Base-by-base conservation (phyloP, 2,329 filamentous ascomycete genomes). In the Botrytis pseudocinerea region DNA sequence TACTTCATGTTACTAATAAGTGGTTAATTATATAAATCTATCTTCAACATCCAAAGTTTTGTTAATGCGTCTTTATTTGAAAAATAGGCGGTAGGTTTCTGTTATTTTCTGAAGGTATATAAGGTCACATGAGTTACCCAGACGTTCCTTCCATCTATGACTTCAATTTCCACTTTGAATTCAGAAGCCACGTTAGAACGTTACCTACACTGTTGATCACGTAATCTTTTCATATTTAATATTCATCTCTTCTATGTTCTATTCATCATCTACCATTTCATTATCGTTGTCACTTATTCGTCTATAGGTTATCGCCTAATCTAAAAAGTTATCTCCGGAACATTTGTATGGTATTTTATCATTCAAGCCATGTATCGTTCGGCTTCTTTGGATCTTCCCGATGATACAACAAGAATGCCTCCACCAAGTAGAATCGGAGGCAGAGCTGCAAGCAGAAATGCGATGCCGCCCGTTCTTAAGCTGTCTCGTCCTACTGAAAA, bases 71-170 rank as follows among this genome's bases (percentile, higher is more conserved):
- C 25, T 0, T 7, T 54, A 54, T 5, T 54, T 54, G 25, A n/a
- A 12, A 54, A 16, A 7, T 7, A 3, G 2, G 2, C 12, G 25
- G 25, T n/a, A n/a, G 2, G 0, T 38, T 42, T n/a, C 32, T 18
- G 18, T 66, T 66, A 22, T 28, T 57, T 10, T 22, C 20, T 22
- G n/a, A 68, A 8, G 18, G 9, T 22, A 3, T 25, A 9, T 42
- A 25, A 57, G 51, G 46, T 68, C 64, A 68, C 64, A 66, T 40
- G 46, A 66, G 32, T 66, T 32, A 40, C 25, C 46, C 8, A 38
- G 64, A 54, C 46, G 46, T 66, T 40, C 64, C 32, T 40, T 54
- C 63, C 22, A 18, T 66, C 9, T 38, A 54, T 16, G 46, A 66
- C 42, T 35, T 54, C 48, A n/a, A 25, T n/a, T 54, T 40, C 12